Evolutionary conservation across 1,139 yeast species (phyloP).

Genomic region (Tardiomyces blankii): DNA sequence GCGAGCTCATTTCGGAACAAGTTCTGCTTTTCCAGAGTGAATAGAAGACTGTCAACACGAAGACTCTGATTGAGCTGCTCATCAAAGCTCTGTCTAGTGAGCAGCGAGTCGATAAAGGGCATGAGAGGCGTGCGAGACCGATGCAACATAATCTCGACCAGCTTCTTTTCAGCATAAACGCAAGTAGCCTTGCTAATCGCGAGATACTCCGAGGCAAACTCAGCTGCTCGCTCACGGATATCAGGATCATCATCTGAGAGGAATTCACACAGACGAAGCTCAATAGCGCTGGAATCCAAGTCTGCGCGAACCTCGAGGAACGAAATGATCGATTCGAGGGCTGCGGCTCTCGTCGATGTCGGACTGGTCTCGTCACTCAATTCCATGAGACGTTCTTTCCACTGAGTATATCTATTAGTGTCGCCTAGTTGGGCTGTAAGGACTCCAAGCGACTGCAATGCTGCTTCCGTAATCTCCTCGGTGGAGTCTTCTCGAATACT

Average conservation of each 20-base stretch:
- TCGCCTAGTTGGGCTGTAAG: conserved; percentile 21
- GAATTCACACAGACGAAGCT: conserved; percentile 28
- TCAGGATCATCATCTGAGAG: conserved; percentile 51
- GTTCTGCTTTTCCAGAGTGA: conserved; percentile 42
- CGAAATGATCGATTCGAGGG: background rate
- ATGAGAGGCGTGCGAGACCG: background rate
- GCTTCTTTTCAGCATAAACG: conserved; percentile 22
- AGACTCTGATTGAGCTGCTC: conserved; percentile 12
- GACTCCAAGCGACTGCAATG: conserved; percentile 41
- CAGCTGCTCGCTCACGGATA: conserved; percentile 16
- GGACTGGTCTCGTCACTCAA: background rate
- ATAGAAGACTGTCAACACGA: conserved; percentile 26
- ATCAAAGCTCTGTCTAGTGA: background rate
- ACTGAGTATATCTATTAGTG: background rate
- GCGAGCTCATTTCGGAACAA: conserved; percentile 32
- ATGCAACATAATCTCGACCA: background rate
- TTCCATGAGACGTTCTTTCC: background rate
- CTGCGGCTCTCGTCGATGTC: background rate
- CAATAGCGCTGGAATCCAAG: conserved; percentile 4
- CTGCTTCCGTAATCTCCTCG: conserved; percentile 37
- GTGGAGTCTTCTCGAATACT: conserved; percentile 22
- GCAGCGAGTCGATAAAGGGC: background rate
- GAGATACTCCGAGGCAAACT: conserved; percentile 12
- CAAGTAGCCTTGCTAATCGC: conserved; percentile 17
- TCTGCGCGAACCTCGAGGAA: background rate